Base-by-base conservation (phyloP, 2,329 filamentous ascomycete genomes). In the Ophiostoma sp. region DNA sequence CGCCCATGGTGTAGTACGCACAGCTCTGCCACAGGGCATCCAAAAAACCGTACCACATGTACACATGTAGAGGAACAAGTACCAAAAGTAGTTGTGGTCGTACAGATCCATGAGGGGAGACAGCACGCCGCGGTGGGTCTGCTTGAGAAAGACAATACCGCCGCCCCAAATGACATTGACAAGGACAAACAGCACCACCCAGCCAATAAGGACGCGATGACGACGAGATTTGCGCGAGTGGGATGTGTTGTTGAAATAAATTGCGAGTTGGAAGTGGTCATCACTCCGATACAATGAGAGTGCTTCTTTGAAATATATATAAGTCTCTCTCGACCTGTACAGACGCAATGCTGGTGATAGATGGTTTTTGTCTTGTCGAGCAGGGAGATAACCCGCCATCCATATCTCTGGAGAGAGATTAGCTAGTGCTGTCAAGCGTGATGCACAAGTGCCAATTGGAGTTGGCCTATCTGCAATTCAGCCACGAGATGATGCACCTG, bases 1-100 rank as follows among this genome's bases (percentile, higher is more conserved):
- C 73, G 31, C 71, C 69, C 74, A 76, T 75, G 52, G 36, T 72
- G 25, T 72, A 76, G 71, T 75, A 75, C 28, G 71, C 87, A n/a
- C 85, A 83, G 78, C 93, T 73, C 72, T 76, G 75, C 70, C 68
- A 76, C 1, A 69, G 33, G 8, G 74, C 74, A 42, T 76, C 75
- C 22, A 71, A 39, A 39, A 76, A 66, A 25, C 74, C 74, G 31
- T 71, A 74, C 22, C 42, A 73, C 57, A 75, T 75, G 72, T 73
- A 75, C 25, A n/a, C n/a, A n/a, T n/a, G n/a, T n/a, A n/a, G n/a
- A 75, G 69, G 12, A 74, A 48, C 8, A 73, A 28, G 15, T 69
- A 45, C 61, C 71, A 70, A 59, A 63, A 64, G 72, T 74, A 72
- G 69, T 55, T 93, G 59, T 52, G 48, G 48, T 70, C 73, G 39